Conservation (phyloP, 2,329 filamentous ascomycete species). For the Pseudogymnoascus sp. region DNA sequence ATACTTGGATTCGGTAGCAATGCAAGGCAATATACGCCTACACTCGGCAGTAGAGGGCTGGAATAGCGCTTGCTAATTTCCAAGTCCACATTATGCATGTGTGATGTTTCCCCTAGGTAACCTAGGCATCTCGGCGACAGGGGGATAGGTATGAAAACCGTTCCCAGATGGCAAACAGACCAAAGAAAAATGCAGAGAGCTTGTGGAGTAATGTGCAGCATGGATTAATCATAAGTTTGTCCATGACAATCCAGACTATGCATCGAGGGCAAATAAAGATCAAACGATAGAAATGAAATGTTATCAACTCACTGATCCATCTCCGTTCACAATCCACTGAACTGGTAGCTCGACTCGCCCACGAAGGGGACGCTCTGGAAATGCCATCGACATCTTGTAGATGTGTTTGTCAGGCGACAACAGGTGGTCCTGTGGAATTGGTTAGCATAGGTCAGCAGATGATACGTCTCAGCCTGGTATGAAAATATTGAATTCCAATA, state of each 20-base stretch:
- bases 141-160: background rate
- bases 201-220: too few relatives aligned
- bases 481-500: background rate
- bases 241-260: background rate
- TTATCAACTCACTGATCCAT: background rate
- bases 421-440: background rate
- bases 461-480: background rate
- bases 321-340: background rate
- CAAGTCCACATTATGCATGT: constrained; percentile 4
- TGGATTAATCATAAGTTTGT: background rate
- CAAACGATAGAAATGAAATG: background rate
- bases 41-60: background rate
- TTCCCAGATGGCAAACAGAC: background rate
- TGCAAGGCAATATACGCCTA: background rate
- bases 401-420: background rate
- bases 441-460: background rate
- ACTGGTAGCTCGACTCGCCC: background rate
- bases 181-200: background rate
- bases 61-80: background rate
- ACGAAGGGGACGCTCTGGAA: constrained; percentile 6
- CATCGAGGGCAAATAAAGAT: background rate
- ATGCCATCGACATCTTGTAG: background rate
- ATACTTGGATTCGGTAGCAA: background rate
- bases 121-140: background rate
- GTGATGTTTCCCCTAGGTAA: background rate